phyloP scores from a whole-genome alignment of 2,329 filamentous ascomycete species.

The Trichoderma sp. region DNA sequence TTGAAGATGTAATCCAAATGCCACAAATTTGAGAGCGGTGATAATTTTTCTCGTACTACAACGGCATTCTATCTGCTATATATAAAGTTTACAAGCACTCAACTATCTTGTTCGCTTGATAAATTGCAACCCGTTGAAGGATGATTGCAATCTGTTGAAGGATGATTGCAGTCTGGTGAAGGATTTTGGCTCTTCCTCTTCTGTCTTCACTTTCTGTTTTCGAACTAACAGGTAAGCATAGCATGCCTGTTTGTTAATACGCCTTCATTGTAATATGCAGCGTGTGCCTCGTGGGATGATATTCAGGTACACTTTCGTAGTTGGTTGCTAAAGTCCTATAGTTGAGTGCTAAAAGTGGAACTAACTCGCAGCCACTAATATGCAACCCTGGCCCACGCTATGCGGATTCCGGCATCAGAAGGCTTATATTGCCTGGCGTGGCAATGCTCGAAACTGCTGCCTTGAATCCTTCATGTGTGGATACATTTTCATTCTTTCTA shows the following conservation, averaged over 20 bases:
- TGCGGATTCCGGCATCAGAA: neutral
- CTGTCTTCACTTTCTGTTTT: neutral
- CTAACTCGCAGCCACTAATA: neutral
- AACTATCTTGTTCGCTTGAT: neutral
- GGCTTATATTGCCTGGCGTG: neutral
- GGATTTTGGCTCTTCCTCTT: neutral
- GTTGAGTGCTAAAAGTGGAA: neutral
- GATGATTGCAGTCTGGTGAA: no score
- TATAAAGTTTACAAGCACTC: neutral
- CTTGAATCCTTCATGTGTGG: neutral
- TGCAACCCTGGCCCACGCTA: neutral
- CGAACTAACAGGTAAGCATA: neutral
- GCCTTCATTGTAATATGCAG: neutral
- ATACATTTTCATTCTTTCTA: neutral
- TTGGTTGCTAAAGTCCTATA: neutral
- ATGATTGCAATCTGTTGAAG: neutral
- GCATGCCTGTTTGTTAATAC: neutral
- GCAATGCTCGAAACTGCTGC: neutral
- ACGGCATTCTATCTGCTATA: neutral
- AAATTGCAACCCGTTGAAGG: neutral
- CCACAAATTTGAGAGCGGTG: neutral
- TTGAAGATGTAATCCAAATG: neutral
- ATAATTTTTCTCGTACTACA: neutral
- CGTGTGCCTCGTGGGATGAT: neutral
- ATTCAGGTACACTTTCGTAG: neutral